Conservation (phyloP, 208 protist genomes). For the Plasmodiophora brassicae region DNA sequence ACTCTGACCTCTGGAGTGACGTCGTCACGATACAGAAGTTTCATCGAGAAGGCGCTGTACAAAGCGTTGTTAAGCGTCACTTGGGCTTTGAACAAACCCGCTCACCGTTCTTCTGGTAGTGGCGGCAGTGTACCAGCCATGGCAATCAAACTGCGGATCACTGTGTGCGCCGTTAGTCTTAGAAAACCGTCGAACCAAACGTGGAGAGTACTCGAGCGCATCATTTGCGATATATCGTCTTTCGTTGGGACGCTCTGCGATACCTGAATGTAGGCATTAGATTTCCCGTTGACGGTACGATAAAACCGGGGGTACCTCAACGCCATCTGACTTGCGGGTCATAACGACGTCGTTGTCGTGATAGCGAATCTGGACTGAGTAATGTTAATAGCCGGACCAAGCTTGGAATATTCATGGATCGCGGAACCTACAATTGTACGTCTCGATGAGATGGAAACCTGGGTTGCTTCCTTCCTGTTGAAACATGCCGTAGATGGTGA, state of each 20-base stretch:
- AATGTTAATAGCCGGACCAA: background rate
- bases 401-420: background rate
- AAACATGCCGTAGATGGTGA: constrained; percentile 7
- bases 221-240: background rate
- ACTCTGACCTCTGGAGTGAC: constrained; percentile 9
- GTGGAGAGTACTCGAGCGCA: background rate
- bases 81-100: background rate
- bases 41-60: background rate
- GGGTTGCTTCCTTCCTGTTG: background rate
- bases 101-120: background rate
- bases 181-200: no score
- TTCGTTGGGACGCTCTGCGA: background rate
- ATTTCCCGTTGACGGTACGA: background rate
- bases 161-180: no score
- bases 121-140: constrained; percentile 5
- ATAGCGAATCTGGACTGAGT: constrained; percentile 7
- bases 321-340: background rate
- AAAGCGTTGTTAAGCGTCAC: background rate
- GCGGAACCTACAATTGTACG: constrained; percentile 11
- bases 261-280: background rate
- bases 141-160: background rate
- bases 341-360: constrained; percentile 18
- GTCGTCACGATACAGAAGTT: background rate
- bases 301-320: no score
- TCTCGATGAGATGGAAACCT: constrained; percentile 17